phyloP scores from a whole-genome alignment of 78 protist species.

The Bigelowiella natans region DNA sequence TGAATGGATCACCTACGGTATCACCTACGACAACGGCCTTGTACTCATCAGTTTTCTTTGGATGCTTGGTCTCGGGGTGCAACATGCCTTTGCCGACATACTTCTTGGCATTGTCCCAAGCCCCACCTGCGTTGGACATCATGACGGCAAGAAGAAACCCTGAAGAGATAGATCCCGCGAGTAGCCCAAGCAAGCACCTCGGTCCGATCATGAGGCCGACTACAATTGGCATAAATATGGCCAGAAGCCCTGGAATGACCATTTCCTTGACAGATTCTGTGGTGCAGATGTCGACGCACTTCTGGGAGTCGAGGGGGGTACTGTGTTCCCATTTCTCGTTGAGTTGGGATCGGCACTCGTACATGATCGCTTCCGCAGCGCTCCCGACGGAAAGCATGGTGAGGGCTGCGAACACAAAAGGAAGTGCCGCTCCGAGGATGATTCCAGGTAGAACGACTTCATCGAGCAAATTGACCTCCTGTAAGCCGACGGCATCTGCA shows the following conservation, averaged over 20 bases:
- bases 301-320: conserved; percentile 9
- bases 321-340: neutral
- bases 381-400: neutral
- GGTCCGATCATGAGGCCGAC: conserved; percentile 33
- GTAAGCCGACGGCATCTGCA: neutral
- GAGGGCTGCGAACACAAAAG: conserved; percentile 4
- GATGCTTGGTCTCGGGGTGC: neutral
- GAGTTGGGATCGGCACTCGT: neutral
- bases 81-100: conserved; percentile 33
- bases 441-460: neutral
- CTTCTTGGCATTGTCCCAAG: conserved; percentile 75
- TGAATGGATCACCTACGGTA: conserved; percentile 63
- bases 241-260: conserved; percentile 28
- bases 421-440: neutral
- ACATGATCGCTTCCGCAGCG: neutral
- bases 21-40: conserved; percentile 62
- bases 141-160: conserved; percentile 21
- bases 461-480: neutral
- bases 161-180: conserved; percentile 46
- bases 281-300: conserved; percentile 51
- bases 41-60: conserved; percentile 36
- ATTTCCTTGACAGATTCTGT: conserved; percentile 34
- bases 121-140: conserved; percentile 57
- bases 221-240: conserved; percentile 44
- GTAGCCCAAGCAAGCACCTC: conserved; percentile 17